Evolutionary conservation across 2,329 filamentous ascomycete species (phyloP).

Genomic region (Diplodia scrobiculata): DNA sequence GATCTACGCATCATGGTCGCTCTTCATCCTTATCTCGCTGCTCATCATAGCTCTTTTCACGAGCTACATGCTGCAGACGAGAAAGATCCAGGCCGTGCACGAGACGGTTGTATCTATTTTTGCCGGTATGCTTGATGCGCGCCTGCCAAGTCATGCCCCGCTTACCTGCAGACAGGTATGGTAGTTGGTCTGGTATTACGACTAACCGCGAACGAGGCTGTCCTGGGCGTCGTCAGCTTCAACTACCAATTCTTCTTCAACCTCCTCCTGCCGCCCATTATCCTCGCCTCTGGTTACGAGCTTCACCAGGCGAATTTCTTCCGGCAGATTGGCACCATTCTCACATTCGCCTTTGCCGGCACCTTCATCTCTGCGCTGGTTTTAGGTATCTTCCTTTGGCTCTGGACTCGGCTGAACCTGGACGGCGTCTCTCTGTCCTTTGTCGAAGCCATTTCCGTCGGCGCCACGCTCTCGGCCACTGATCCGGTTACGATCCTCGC

Average conservation of each 20-base stretch:
- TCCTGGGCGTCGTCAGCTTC: constrained; percentile 90
- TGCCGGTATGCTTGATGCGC: constrained; percentile 62
- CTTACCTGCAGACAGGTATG: constrained; percentile 67
- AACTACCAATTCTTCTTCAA: constrained; percentile 99
- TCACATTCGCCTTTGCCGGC: constrained; percentile 95
- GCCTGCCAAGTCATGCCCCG: constrained; percentile 29
- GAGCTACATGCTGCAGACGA: constrained; percentile 94
- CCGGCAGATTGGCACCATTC: constrained; percentile 92
- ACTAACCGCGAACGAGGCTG: constrained; percentile 76
- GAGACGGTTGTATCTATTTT: constrained; percentile 99
- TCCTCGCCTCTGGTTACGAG: constrained; percentile 95
- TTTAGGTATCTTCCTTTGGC: constrained; percentile 80
- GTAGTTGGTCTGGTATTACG: constrained; percentile 87
- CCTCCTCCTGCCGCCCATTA: constrained; percentile 95
- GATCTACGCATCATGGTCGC: constrained; percentile 91
- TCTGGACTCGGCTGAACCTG: constrained; percentile 85
- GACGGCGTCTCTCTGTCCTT: constrained; percentile 85
- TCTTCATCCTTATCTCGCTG: constrained; percentile 94
- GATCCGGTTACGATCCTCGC: constrained; percentile 97
- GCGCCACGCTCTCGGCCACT: constrained; percentile 92
- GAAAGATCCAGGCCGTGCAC: constrained; percentile 95
- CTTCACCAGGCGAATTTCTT: constrained; percentile 99
- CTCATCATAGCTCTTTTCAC: constrained; percentile 94
- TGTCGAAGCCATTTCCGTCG: constrained; percentile 94
- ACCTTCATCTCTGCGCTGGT: constrained; percentile 98